Evolutionary conservation across 306 rosid species (phyloP).

Genomic region (Rubus idaeus): DNA sequence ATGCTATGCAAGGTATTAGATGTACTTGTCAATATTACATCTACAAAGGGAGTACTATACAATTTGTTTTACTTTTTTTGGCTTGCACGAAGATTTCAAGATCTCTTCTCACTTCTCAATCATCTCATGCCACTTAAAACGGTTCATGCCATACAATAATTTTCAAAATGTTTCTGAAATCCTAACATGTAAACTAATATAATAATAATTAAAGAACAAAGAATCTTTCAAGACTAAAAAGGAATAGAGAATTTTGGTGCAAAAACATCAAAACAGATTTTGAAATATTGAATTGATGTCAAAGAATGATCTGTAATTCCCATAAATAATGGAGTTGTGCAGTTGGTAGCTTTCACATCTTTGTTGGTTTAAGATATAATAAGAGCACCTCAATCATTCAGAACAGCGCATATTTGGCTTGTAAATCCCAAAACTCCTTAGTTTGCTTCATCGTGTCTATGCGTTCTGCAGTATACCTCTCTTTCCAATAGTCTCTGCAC

Average conservation of each 20-base stretch:
- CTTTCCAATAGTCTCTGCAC: slow-evolving; percentile 69
- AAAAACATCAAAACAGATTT: neutral
- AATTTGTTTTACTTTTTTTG: too few relatives aligned
- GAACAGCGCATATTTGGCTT: slow-evolving; percentile 47
- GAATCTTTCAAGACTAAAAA: neutral
- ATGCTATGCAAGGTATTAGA: too few relatives aligned
- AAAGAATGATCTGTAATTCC: neutral
- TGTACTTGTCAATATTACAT: too few relatives aligned
- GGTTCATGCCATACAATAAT: neutral
- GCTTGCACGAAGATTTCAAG: neutral
- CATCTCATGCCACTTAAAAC: neutral
- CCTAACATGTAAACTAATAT: neutral
- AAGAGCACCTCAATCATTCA: neutral
- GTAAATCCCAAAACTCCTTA: slow-evolving; percentile 67
- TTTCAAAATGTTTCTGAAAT: neutral
- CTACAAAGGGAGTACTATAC: too few relatives aligned
- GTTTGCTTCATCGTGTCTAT: slow-evolving; percentile 54
- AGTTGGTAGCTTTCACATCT: neutral
- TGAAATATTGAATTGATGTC: neutral
- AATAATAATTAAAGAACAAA: neutral
- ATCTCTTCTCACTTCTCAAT: neutral
- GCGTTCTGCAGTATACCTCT: slow-evolving; percentile 57
- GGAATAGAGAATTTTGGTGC: neutral
- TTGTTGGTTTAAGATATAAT: neutral
- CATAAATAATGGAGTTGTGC: too few relatives aligned